A percentile compares a stretch with the other conserved stretches of the same genome.
Evolutionary conservation across 768 basidiomycete genomes (phyloP).

Genomic region (Pholiota molesta): DNA sequence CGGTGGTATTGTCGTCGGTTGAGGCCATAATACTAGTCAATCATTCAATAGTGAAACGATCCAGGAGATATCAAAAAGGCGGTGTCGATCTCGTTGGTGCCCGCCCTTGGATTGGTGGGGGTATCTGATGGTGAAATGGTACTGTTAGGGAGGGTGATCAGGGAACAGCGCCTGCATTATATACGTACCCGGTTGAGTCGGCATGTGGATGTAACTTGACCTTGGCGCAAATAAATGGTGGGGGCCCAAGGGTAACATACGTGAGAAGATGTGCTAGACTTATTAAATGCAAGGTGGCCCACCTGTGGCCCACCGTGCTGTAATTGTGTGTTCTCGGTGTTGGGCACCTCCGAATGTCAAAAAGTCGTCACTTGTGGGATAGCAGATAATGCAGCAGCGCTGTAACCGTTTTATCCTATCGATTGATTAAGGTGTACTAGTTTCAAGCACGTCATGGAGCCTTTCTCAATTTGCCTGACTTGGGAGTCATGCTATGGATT

Average conservation of each 20-base stretch:
- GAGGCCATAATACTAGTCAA: not conserved
- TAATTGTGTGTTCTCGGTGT: not conserved
- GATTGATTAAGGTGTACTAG: no score
- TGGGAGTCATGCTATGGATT: no score
- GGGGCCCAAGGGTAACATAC: not conserved
- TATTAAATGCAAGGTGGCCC: no score
- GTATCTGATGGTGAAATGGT: not conserved
- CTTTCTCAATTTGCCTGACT: no score
- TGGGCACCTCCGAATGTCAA: not conserved
- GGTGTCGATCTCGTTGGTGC: not conserved
- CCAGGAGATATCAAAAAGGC: not conserved
- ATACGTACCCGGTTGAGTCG: not conserved
- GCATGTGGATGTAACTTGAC: not conserved
- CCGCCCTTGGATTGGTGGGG: not conserved
- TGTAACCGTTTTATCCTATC: not conserved
- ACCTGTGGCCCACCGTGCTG: no score
- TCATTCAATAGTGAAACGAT: not conserved
- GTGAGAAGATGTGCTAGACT: not conserved
- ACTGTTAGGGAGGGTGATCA: not conserved
- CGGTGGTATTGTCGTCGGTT: not conserved
- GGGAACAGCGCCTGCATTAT: not conserved
- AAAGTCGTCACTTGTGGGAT: not conserved
- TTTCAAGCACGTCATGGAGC: not conserved
- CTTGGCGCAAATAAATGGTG: not conserved
- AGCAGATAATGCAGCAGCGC: not conserved